phyloP scores from a whole-genome alignment of 1,284 basidiomycete genomes.

The Irpex lacteus region DNA sequence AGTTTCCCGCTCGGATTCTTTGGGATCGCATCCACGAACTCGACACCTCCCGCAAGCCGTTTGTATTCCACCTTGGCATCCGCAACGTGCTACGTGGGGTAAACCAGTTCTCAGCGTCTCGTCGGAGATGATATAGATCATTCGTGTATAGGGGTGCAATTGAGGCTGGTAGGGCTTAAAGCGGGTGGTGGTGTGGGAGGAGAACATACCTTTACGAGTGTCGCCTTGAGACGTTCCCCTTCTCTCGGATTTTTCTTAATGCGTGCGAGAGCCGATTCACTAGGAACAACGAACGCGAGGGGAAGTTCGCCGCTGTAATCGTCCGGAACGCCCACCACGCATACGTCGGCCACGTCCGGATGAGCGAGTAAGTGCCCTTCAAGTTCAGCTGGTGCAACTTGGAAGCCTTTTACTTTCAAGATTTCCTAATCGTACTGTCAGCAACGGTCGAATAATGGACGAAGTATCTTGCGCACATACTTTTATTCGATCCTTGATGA shows the following conservation, averaged over 20 bases:
- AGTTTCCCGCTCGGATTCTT: conserved; percentile 23
- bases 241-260: conserved; percentile 33
- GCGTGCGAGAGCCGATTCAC: conserved; percentile 38
- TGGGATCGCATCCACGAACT: conserved; percentile 20
- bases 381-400: conserved; percentile 45
- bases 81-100: conserved; percentile 15
- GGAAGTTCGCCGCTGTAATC: conserved; percentile 81
- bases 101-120: neutral
- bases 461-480: conserved; percentile 18
- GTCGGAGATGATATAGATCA: neutral
- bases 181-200: neutral
- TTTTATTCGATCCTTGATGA: conserved; percentile 45
- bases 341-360: conserved; percentile 65
- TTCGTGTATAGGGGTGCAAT: neutral
- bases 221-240: conserved; percentile 28
- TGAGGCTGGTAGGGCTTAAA: neutral
- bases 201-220: conserved; percentile 23
- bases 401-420: conserved; percentile 65
- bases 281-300: conserved; percentile 66
- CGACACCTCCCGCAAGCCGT: conserved; percentile 19
- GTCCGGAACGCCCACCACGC: conserved; percentile 75
- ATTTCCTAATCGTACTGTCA: conserved; percentile 43
- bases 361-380: conserved; percentile 68
- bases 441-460: neutral
- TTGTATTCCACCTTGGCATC: conserved; percentile 23